Conservation (phyloP, 345 rosid species). For the Gossypium herbaceum region DNA sequence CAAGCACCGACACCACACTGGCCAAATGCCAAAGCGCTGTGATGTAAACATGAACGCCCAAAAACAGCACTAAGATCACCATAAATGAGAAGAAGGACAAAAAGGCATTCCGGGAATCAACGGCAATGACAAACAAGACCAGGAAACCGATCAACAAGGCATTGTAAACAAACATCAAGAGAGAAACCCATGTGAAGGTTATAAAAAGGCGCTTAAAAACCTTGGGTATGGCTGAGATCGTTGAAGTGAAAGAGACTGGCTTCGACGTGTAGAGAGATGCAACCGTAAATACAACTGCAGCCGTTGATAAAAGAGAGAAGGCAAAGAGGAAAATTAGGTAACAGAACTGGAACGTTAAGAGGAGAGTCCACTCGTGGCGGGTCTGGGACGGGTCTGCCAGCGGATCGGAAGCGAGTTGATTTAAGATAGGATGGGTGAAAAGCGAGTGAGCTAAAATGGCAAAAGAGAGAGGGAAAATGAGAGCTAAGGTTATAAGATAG, state of each 20-base stretch:
- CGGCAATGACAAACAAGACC: constrained; percentile 49
- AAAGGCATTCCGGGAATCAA: constrained; percentile 41
- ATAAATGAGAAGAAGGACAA: constrained; percentile 41
- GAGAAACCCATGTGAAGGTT: constrained; percentile 78
- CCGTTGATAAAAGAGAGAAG: constrained; percentile 94
- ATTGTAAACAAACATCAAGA: constrained; percentile 67
- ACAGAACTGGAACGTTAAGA: constrained; percentile 65
- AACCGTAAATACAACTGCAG: constrained; percentile 93
- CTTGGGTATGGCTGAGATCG: constrained; percentile 76
- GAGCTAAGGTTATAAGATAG: constrained; percentile 63
- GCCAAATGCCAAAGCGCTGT: constrained; percentile 98
- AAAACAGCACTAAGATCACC: constrained; percentile 45
- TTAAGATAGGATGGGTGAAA: constrained; percentile 61
- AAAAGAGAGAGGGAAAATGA: constrained; percentile 75
- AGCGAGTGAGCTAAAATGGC: constrained; percentile 82
- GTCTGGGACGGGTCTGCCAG: constrained; percentile 34
- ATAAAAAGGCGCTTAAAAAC: constrained; percentile 77
- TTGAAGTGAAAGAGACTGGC: constrained; percentile 74
- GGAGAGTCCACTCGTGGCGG: constrained; percentile 73
- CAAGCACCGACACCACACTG: constrained; percentile 87
- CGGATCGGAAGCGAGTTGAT: constrained; percentile 38
- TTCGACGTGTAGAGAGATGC: constrained; percentile 89
- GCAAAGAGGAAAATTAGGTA: constrained; percentile 89
- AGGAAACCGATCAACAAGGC: constrained; percentile 51
- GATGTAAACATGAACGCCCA: constrained; percentile 76